A percentile compares a stretch with the other conserved stretches of the same genome.
These are phyloP conservation scores for Cutaneotrichosporon sp. DNA, from an alignment of 1,284 basidiomycete species.

Conservation along the genomic window DNA sequence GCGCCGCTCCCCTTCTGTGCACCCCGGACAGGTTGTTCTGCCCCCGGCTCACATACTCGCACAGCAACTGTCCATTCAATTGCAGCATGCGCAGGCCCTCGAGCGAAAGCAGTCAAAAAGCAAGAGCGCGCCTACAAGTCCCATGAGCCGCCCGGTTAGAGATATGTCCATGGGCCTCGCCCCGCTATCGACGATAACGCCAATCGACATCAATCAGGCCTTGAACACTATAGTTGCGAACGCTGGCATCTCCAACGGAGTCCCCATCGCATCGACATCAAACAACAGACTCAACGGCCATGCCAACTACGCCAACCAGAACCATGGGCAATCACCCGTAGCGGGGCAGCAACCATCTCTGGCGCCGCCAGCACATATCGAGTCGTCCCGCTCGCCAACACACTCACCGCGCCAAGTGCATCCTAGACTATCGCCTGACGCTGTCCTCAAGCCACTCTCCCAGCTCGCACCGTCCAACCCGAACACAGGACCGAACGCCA, in stretches of 20 bases:
- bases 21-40: background rate
- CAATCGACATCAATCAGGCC: constrained; percentile 10
- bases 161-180: constrained; percentile 3
- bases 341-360: background rate
- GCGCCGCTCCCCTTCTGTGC: background rate
- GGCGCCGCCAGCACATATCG: constrained; percentile 3
- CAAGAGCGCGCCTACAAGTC: constrained; percentile 14
- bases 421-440: constrained; percentile 12
- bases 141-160: constrained; percentile 1
- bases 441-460: constrained; percentile 8
- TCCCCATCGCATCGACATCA: background rate
- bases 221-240: too few relatives aligned
- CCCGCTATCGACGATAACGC: constrained; percentile 12
- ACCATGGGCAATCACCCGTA: background rate
- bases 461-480: background rate
- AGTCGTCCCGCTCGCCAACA: background rate
- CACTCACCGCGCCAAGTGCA: background rate
- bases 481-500: background rate
- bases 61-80: background rate
- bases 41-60: background rate
- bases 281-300: background rate
- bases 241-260: too few relatives aligned
- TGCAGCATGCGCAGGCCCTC: background rate
- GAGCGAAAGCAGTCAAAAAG: constrained; percentile 6
- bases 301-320: background rate